Conservation (phyloP, 495 filamentous ascomycete genomes). For the Talaromyces adpressus region DNA sequence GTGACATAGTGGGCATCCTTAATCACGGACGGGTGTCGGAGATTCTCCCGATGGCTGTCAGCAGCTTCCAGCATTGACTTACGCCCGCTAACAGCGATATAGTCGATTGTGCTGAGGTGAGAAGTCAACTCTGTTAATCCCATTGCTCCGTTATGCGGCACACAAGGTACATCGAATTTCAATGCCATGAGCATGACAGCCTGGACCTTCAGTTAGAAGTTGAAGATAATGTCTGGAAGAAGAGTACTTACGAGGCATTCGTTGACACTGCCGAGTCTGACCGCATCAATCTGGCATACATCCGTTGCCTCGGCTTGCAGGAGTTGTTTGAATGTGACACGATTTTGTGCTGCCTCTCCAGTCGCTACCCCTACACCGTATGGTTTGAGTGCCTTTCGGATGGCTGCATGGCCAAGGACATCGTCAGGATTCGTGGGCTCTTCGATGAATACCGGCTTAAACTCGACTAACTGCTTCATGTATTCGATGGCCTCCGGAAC, state of each 20-base stretch:
- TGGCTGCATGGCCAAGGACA: slow-evolving; percentile 64
- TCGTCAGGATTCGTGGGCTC: slow-evolving; percentile 78
- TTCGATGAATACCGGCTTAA: slow-evolving; percentile 80
- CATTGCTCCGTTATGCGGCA: slow-evolving; percentile 73
- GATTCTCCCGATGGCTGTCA: slow-evolving; percentile 75
- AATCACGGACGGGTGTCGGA: slow-evolving; percentile 61
- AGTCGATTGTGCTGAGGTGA: slow-evolving; percentile 74
- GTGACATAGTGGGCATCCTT: slow-evolving; percentile 69
- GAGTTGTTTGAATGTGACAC: slow-evolving; percentile 76
- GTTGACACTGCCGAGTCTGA: slow-evolving; percentile 71
- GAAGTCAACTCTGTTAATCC: slow-evolving; percentile 75
- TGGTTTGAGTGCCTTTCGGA: slow-evolving; percentile 59
- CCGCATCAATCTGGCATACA: slow-evolving; percentile 73
- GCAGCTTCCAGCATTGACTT: slow-evolving; percentile 69
- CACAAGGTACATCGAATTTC: slow-evolving; percentile 64
- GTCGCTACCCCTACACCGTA: slow-evolving; percentile 65
- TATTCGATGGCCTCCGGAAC: slow-evolving; percentile 73
- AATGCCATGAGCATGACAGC: slow-evolving; percentile 71
- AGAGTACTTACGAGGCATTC: slow-evolving; percentile 48
- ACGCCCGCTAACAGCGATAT: slow-evolving; percentile 65
- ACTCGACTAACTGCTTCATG: slow-evolving; percentile 64
- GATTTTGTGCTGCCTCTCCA: slow-evolving; percentile 78
- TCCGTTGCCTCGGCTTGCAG: slow-evolving; percentile 61
- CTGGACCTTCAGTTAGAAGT: neutral
- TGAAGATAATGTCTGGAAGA: neutral